Percentiles rank a stretch among this genome's conserved stretches.
Conservation (phyloP, 2,329 filamentous ascomycete species). For the Alternaria brassicae region DNA sequence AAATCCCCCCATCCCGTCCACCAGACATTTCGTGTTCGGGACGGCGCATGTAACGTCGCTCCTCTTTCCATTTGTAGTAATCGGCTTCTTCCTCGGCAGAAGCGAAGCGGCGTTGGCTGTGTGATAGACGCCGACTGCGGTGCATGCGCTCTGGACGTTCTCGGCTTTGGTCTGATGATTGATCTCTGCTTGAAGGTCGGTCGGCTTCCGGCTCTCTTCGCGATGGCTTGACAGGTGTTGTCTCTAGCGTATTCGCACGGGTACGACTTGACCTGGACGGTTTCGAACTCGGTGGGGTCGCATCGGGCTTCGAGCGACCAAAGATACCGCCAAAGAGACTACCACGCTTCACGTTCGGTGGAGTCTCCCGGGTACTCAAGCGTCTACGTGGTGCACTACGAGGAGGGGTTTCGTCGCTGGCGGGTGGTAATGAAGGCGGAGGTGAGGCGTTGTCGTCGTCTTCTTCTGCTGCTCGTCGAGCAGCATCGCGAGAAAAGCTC, state of each 20-base stretch:
- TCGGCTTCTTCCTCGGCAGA: slow-evolving; percentile 44
- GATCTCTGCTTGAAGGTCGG: slow-evolving; percentile 36
- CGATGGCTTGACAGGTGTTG: slow-evolving; percentile 17
- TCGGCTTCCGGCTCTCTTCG: slow-evolving; percentile 34
- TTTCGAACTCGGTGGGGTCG: slow-evolving; percentile 32
- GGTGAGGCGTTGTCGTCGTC: slow-evolving; percentile 16
- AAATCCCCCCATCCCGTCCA: slow-evolving; percentile 33
- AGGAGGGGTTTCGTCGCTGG: slow-evolving; percentile 27
- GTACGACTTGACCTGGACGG: slow-evolving; percentile 33
- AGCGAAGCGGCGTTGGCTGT: slow-evolving; percentile 36
- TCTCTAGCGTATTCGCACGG: slow-evolving; percentile 35
- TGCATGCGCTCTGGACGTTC: slow-evolving; percentile 43
- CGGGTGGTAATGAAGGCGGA: slow-evolving; percentile 23
- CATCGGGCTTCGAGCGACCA: slow-evolving; percentile 43
- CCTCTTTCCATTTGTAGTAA: slow-evolving; percentile 42
- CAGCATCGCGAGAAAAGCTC: slow-evolving; percentile 34
- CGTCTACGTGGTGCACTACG: slow-evolving; percentile 34
- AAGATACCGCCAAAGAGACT: slow-evolving; percentile 45
- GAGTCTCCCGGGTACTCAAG: slow-evolving; percentile 38
- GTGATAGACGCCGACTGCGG: slow-evolving; percentile 41
- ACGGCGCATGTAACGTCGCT: slow-evolving; percentile 33
- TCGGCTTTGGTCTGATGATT: slow-evolving; percentile 44
- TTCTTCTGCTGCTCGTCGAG: slow-evolving; percentile 27
- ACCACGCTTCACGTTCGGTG: slow-evolving; percentile 34
- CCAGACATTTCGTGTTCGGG: slow-evolving; percentile 40